Conservation (phyloP, 495 filamentous ascomycete genomes). For the Lichenothelia convexa region DNA sequence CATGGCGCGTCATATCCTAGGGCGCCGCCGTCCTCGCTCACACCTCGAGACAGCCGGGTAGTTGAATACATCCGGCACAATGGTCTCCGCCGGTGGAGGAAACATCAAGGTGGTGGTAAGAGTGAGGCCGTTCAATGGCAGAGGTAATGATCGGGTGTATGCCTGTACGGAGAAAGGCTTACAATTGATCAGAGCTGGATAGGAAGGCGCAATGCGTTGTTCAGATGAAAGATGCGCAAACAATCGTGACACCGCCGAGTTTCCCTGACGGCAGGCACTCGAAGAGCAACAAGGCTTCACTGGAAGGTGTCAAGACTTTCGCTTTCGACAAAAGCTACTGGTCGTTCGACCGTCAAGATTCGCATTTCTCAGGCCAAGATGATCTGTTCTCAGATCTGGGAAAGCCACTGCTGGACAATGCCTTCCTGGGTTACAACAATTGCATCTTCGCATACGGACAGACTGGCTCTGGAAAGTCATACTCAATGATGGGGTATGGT, state of each 20-base stretch:
- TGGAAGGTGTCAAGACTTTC: conserved; percentile 72
- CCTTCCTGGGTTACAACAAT: conserved; percentile 97
- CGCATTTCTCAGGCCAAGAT: conserved; percentile 78
- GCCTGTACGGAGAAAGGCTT: too few relatives aligned
- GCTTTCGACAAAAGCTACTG: conserved; percentile 96
- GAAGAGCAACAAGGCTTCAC: conserved; percentile 42
- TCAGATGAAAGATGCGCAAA: conserved; percentile 86
- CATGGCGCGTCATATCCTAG: too few relatives aligned
- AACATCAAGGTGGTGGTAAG: conserved; percentile 99
- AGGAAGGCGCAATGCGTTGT: conserved; percentile 93
- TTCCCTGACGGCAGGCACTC: conserved; percentile 30
- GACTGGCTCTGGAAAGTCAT: conserved; percentile 95
- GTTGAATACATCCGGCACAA: too few relatives aligned
- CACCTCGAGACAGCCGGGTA: too few relatives aligned
- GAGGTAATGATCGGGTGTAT: conserved; percentile 40
- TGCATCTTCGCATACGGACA: conserved; percentile 99
- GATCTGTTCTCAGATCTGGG: conserved; percentile 79
- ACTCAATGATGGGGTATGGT: conserved; percentile 99
- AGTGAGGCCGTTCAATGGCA: conserved; percentile 74
- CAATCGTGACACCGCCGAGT: conserved; percentile 56
- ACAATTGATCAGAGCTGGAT: conserved; percentile 50
- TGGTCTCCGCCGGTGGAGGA: conserved; percentile 67
- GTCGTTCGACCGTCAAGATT: conserved; percentile 74
- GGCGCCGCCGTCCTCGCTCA: too few relatives aligned
- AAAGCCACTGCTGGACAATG: conserved; percentile 85